A percentile compares a stretch with the other conserved stretches of the same genome.
phyloP scores from a whole-genome alignment of 345 rosid genomes.

The Lepidium africanum region DNA sequence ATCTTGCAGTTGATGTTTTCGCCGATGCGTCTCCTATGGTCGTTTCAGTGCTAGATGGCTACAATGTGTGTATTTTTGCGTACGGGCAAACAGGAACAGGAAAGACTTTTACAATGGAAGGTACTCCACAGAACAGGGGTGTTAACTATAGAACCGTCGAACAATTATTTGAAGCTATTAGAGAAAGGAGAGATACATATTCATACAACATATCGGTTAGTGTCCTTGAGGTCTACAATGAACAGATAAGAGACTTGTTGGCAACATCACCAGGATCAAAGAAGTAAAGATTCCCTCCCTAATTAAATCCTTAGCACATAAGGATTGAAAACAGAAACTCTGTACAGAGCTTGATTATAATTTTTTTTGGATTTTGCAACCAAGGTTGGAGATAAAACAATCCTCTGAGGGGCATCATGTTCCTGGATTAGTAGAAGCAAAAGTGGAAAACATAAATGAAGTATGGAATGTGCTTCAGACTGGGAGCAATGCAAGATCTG shows the following conservation, averaged over 20 bases:
- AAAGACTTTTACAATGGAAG: constrained; percentile 98
- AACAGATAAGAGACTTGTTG: constrained; percentile 89
- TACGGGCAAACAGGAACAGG: constrained; percentile 99
- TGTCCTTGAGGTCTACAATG: constrained; percentile 95
- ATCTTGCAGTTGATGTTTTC: constrained; percentile 69
- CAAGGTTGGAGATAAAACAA: constrained; percentile 90
- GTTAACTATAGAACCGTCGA: constrained; percentile 92
- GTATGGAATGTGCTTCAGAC: constrained; percentile 83
- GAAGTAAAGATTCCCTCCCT: constrained; percentile 37
- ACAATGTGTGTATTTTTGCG: constrained; percentile 96
- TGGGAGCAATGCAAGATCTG: constrained; percentile 93
- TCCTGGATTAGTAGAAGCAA: constrained; percentile 84
- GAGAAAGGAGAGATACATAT: constrained; percentile 71
- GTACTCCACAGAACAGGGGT: constrained; percentile 73
- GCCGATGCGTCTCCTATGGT: constrained; percentile 89
- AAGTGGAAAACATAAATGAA: constrained; percentile 62
- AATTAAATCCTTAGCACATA: background rate
- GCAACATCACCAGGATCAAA: constrained; percentile 72
- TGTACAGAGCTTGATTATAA: background rate
- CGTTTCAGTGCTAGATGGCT: constrained; percentile 86
- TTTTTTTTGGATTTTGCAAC: background rate
- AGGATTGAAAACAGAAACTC: background rate
- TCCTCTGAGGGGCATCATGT: constrained; percentile 85
- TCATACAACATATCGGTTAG: constrained; percentile 75
- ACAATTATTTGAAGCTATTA: constrained; percentile 62